Evolutionary conservation across 441 rosid species (phyloP).

Genomic region (Brassica hybrid): DNA sequence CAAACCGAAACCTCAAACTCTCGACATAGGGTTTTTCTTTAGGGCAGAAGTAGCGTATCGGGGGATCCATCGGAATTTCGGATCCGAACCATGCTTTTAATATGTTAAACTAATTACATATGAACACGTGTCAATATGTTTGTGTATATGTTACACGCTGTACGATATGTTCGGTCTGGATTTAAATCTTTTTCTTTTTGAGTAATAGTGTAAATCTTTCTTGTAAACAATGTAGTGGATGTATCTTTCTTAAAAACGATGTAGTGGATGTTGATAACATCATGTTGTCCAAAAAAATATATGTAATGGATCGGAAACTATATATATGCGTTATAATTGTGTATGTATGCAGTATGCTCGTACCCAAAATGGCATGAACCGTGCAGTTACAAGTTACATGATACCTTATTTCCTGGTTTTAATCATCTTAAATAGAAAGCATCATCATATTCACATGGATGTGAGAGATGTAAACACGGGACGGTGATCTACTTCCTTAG

Average conservation of each 20-base stretch:
- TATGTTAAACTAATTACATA: background rate
- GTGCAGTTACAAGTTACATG: background rate
- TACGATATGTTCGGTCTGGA: too few relatives aligned
- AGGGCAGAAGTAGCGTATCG: conserved; percentile 26
- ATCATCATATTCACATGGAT: conserved; percentile 34
- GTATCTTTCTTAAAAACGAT: too few relatives aligned
- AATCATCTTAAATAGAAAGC: conserved; percentile 24
- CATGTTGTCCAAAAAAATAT: too few relatives aligned
- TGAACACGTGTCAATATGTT: background rate
- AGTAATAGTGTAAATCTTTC: too few relatives aligned
- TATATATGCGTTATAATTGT: background rate
- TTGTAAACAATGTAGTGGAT: too few relatives aligned
- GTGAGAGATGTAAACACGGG: conserved; percentile 2
- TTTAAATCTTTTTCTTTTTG: too few relatives aligned
- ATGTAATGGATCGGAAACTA: too few relatives aligned
- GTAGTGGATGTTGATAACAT: too few relatives aligned
- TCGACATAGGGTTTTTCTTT: conserved; percentile 32
- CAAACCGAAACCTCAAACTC: background rate
- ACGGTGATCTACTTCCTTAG: conserved; percentile 18
- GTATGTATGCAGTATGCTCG: background rate
- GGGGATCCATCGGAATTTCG: conserved; percentile 23
- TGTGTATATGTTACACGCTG: background rate
- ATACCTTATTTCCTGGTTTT: conserved; percentile 12
- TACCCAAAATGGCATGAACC: background rate
- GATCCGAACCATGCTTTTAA: conserved; percentile 22